Evolutionary conservation across 2,329 filamentous ascomycete genomes (phyloP), one percentile per base, ranked within the genome.

Genomic region (Claviceps capensis): DNA sequence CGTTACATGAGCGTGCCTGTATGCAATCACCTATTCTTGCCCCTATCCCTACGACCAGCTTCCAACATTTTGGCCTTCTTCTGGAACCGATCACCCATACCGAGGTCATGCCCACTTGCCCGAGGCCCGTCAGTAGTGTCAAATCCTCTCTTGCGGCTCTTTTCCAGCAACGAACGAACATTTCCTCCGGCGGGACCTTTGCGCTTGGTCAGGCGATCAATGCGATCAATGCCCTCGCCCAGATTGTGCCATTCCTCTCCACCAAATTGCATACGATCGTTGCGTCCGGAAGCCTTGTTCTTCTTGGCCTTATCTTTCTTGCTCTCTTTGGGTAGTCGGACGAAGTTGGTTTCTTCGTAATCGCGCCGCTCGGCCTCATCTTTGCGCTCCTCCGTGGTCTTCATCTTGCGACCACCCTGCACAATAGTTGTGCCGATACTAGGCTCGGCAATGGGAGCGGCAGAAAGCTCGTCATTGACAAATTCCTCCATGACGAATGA

Each of bases 331-430:
- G 91, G 89, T 61, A 98, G 72, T 59, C 93, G 86, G 16, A 88
- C 81, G 62, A 96, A 91, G 71, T 98, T 95, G 59, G 75, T 78
- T 70, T 98, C 93, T 72, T 98, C 93, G 70, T 96, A 98, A 47
- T 86, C 80, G 54, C 78, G 78, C 52, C 86, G 76, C 70, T 95
- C 90, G 1, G 78, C 78, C 66, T 97, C 90, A 42, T 81, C 80
- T 56, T 81, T 81, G 52, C 86, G 79, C 64, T 96, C 85, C 37
- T 81, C 75, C 14, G 82, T 79, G 5, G 86, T 87, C 74, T 90
- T 93, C 62, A 82, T 81, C 65, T 81, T 81, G 56, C 91, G 81
- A 37, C 93, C 93, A 48, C 86, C 83, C 48, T 82, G 75, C 4
- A 84, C 75, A 59, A 96, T 94, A 17, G 87, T 95, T 52, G 86